phyloP scores from a whole-genome alignment of 208 protist genomes.

The Leishmania lainsoni region DNA sequence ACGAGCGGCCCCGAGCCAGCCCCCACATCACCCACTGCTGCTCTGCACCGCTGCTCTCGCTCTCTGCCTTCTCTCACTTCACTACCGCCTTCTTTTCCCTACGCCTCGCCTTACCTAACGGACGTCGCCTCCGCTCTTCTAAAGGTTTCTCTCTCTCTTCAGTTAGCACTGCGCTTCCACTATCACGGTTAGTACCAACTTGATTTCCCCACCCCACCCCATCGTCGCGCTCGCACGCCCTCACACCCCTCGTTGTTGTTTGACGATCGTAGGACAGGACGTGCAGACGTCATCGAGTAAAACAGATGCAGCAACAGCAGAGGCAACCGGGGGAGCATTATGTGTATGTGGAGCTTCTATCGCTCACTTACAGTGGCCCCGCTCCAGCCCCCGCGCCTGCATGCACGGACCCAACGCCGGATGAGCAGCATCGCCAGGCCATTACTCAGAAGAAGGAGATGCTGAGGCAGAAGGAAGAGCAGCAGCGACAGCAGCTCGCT shows the following conservation, averaged over 20 bases:
- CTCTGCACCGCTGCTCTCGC: neutral
- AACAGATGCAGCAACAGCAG: neutral
- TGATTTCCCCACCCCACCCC: neutral
- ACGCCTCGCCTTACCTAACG: neutral
- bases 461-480: constrained; percentile 36
- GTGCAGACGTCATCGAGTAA: neutral
- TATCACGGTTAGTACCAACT: neutral
- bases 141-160: neutral
- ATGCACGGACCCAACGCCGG: constrained; percentile 71
- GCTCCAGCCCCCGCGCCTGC: constrained; percentile 53
- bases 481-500: neutral
- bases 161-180: neutral
- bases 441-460: constrained; percentile 34
- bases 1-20: neutral
- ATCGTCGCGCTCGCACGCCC: neutral
- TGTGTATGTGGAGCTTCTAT: constrained; percentile 43
- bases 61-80: neutral
- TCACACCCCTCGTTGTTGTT: neutral
- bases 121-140: neutral
- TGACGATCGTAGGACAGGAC: neutral
- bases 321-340: constrained; percentile 1
- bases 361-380: constrained; percentile 56
- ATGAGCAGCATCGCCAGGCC: constrained; percentile 58
- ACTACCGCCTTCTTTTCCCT: neutral
- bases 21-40: neutral